phyloP scores from a whole-genome alignment of 768 basidiomycete species.

The Grammothele lineata region DNA sequence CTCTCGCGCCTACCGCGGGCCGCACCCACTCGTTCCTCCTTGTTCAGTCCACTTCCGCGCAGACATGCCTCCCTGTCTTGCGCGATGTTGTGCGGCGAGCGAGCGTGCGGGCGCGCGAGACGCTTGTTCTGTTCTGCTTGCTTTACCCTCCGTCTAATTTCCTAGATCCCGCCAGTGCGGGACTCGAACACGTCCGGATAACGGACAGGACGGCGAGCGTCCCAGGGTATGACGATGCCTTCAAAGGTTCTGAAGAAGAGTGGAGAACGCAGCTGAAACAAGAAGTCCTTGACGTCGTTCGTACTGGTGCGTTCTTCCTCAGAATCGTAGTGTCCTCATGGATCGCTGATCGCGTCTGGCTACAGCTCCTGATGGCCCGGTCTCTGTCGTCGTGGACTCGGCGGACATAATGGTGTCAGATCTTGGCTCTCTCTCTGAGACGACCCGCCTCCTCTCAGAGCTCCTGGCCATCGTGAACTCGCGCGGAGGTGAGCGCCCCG shows the following conservation, averaged over 20 bases:
- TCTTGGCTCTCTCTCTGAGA: conserved; percentile 46
- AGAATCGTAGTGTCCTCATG: not conserved
- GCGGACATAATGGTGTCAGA: conserved; percentile 62
- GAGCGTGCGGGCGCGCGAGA: conserved; percentile 17
- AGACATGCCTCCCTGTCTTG: conserved; percentile 24
- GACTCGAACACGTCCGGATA: conserved; percentile 30
- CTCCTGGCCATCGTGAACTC: conserved; percentile 41
- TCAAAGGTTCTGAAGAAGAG: conserved; percentile 30
- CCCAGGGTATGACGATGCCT: conserved; percentile 46
- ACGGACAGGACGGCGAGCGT: conserved; percentile 49
- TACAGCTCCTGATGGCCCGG: conserved; percentile 40
- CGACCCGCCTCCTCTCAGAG: conserved; percentile 48
- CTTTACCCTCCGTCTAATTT: conserved; percentile 50
- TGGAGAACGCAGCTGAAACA: not conserved
- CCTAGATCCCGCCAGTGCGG: conserved; percentile 26
- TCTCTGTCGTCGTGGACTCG: conserved; percentile 70
- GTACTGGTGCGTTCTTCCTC: conserved; percentile 29
- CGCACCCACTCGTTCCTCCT: conserved; percentile 19
- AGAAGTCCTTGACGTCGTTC: conserved; percentile 36
- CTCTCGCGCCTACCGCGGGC: conserved; percentile 14
- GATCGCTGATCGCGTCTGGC: too few species aligned
- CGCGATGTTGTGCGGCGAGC: conserved; percentile 10
- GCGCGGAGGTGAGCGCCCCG: conserved; percentile 55
- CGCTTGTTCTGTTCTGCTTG: conserved; percentile 50
- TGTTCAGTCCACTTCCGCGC: conserved; percentile 24